These are phyloP conservation scores for Candida khao-thaluensis DNA, from an alignment of 805 yeast species.

Conservation along the genomic window DNA sequence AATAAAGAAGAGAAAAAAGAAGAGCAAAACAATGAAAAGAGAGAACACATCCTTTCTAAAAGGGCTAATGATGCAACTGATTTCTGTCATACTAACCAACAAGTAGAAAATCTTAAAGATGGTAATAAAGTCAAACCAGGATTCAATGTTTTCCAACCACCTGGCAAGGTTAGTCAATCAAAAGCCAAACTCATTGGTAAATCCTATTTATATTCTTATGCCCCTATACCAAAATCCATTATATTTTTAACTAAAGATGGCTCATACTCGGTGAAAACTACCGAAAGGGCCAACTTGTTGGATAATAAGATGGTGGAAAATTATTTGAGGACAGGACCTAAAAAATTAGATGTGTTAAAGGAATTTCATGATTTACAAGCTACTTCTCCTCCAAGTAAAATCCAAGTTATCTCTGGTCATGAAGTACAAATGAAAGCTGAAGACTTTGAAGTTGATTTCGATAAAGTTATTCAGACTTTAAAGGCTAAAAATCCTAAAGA, in stretches of 20 bases:
- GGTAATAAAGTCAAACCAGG: constrained; percentile 32
- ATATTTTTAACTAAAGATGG: constrained; percentile 41
- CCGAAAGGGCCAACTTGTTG: constrained; percentile 24
- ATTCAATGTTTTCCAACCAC: constrained; percentile 35
- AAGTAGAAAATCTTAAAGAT: constrained; percentile 15
- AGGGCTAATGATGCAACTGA: constrained; percentile 14
- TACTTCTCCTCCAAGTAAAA: constrained; percentile 17
- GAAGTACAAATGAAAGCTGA: constrained; percentile 26
- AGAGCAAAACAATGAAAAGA: constrained; percentile 8
- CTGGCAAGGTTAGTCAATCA: constrained; percentile 29
- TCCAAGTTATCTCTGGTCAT: constrained; percentile 25
- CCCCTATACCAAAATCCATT: constrained; percentile 35
- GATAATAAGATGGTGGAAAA: constrained; percentile 16
- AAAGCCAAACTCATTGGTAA: constrained; percentile 31
- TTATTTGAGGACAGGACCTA: constrained; percentile 8
- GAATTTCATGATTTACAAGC: constrained; percentile 24
- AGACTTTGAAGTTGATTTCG: constrained; percentile 26
- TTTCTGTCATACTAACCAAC: constrained; percentile 22
- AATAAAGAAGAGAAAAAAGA: constrained; percentile 8
- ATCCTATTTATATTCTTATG: constrained; percentile 43
- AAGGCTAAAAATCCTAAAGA: constrained; percentile 18
- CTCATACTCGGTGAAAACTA: constrained; percentile 25
- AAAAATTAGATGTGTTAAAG: constrained; percentile 16
- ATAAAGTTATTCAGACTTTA: constrained; percentile 18
- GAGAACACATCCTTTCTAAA: not conserved